These are phyloP conservation scores for Linnemannia hyalina DNA, from an alignment of 192 early-diverging fungal species.

Conservation along the genomic window DNA sequence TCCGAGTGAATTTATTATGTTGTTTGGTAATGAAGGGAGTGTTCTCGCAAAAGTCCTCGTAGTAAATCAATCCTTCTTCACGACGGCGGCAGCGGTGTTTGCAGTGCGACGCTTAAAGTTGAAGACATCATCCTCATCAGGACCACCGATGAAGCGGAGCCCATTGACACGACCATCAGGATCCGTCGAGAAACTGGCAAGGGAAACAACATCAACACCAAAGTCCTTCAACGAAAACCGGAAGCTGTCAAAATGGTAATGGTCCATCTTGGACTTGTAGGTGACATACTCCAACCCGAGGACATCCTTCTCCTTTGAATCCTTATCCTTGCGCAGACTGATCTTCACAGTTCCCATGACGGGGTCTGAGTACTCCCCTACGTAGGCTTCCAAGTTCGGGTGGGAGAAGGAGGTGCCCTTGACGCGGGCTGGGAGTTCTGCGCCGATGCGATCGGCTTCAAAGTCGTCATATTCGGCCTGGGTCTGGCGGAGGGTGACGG, in stretches of 20 bases:
- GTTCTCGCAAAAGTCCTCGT: no score
- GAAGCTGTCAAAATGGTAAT: background rate
- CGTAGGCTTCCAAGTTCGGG: background rate
- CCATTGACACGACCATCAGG: background rate
- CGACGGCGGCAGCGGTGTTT: background rate
- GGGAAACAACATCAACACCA: background rate
- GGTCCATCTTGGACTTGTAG: background rate
- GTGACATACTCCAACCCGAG: background rate
- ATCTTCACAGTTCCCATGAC: background rate
- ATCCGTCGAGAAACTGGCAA: background rate
- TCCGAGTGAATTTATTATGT: no score
- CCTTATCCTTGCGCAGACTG: background rate
- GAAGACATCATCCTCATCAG: background rate
- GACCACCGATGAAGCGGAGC: background rate
- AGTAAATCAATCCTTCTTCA: background rate
- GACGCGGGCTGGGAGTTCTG: background rate
- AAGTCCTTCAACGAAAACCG: background rate
- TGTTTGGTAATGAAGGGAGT: no score
- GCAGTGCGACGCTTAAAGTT: background rate
- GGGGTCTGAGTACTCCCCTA: background rate
- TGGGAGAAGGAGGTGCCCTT: background rate
- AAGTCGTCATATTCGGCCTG: background rate
- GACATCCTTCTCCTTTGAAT: background rate
- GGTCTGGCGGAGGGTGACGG: background rate
- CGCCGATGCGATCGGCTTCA: background rate